Percentiles rank a stretch among this genome's conserved stretches.
Conservation (phyloP, 495 filamentous ascomycete genomes). For the Annulohypoxylon nitens region DNA sequence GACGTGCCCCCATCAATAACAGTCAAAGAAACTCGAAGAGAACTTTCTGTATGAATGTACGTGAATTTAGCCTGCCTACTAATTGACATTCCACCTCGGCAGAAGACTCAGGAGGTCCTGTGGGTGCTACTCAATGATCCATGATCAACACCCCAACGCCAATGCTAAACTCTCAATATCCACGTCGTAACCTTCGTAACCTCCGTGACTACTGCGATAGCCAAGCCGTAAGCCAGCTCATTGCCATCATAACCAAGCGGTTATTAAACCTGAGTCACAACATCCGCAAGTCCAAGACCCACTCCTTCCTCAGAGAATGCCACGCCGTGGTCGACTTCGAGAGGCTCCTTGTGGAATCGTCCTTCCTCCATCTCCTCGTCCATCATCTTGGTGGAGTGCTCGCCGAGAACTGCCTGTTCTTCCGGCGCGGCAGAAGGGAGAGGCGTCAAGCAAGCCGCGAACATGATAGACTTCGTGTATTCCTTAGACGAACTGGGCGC, state of each 20-base stretch:
- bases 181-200: not conserved
- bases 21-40: not conserved
- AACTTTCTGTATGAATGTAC: not conserved
- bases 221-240: not conserved
- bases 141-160: constrained; percentile 2
- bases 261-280: constrained; percentile 58
- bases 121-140: not conserved
- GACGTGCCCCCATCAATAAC: not conserved
- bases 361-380: constrained; percentile 33
- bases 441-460: constrained; percentile 32
- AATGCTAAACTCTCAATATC: not conserved
- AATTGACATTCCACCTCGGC: not conserved
- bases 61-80: not conserved
- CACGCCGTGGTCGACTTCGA: constrained; percentile 65
- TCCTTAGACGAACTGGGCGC: not conserved
- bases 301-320: constrained; percentile 71
- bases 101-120: constrained; percentile 3
- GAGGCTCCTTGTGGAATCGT: constrained; percentile 45
- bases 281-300: constrained; percentile 63
- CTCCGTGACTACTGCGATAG: not conserved
- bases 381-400: constrained; percentile 21
- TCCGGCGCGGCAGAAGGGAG: constrained; percentile 38
- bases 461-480: not conserved
- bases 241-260: not conserved
- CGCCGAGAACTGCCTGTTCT: constrained; percentile 36